phyloP scores from a whole-genome alignment of 78 protist genomes.

The Tieghemostelium lacteum region DNA sequence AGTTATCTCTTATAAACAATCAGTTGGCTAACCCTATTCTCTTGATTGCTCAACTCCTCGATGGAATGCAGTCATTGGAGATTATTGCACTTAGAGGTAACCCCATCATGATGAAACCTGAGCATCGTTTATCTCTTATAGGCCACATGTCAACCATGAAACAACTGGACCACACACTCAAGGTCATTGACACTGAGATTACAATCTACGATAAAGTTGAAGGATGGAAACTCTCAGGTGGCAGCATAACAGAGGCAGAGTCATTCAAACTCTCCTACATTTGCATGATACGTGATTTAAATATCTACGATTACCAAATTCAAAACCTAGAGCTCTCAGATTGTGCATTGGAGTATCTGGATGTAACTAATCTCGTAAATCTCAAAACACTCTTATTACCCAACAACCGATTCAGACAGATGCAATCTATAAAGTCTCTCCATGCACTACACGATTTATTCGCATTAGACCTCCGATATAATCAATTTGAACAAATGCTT shows the following conservation, averaged over 20 bases:
- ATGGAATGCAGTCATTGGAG: conserved; percentile 33
- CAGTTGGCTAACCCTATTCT: conserved; percentile 26
- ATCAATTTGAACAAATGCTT: neutral
- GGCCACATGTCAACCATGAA: conserved; percentile 69
- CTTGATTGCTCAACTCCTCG: conserved; percentile 55
- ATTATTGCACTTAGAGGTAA: conserved; percentile 63
- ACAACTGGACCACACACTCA: conserved; percentile 4
- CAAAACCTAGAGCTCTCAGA: conserved; percentile 46
- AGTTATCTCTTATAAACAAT: conserved; percentile 34
- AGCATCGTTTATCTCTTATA: conserved; percentile 46
- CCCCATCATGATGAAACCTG: conserved; percentile 52
- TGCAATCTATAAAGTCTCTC: neutral
- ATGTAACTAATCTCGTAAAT: conserved; percentile 10
- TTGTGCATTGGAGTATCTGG: conserved; percentile 66
- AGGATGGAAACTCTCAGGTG: conserved; percentile 68
- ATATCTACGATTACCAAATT: conserved; percentile 21
- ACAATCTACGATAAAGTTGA: conserved; percentile 69
- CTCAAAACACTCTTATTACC: conserved; percentile 36
- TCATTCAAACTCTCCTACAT: conserved; percentile 15
- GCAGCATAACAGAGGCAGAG: conserved; percentile 35
- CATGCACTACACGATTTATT: neutral
- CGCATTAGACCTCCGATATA: conserved; percentile 56
- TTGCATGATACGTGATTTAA: neutral
- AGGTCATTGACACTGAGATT: conserved; percentile 73
- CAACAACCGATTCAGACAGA: conserved; percentile 22